Percentiles rank a stretch among this genome's conserved stretches.
Conservation (phyloP, 441 rosid species). For the Manihot esculenta region DNA sequence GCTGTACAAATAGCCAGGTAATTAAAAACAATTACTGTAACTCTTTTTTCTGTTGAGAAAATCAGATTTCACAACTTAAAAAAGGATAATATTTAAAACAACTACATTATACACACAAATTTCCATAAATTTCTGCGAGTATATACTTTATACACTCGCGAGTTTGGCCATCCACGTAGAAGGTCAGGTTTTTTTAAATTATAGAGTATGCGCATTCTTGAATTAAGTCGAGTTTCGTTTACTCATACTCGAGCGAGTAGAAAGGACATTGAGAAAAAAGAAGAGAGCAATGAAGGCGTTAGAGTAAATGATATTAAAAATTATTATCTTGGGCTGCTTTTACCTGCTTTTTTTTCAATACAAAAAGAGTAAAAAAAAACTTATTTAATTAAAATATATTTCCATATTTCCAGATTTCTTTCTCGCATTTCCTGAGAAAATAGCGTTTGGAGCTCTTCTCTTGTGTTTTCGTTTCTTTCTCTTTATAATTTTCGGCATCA, state of each 20-base stretch:
- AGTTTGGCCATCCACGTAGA: neutral
- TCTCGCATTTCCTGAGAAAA: conserved; percentile 23
- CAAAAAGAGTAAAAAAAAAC: neutral
- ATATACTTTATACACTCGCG: neutral
- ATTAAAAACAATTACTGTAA: too few relatives aligned
- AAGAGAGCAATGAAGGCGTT: neutral
- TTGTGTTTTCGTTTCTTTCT: conserved; percentile 18
- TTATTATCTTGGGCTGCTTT: conserved; percentile 3
- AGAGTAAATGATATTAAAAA: conserved; percentile 13
- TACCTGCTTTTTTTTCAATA: neutral
- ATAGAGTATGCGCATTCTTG: neutral
- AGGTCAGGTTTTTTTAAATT: neutral
- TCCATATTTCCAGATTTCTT: conserved; percentile 32
- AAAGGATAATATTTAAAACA: neutral
- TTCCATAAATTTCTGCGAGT: neutral
- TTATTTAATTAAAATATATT: neutral
- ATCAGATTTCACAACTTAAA: neutral
- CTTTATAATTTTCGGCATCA: conserved; percentile 21
- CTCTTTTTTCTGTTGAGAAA: too few relatives aligned
- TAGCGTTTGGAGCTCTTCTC: conserved; percentile 15
- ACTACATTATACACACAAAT: too few relatives aligned
- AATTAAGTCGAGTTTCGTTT: accelerated
- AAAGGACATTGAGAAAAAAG: neutral
- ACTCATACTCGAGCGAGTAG: neutral
- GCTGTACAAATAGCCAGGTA: too few relatives aligned